phyloP scores from a whole-genome alignment of 2,329 filamentous ascomycete genomes.

The Aureobasidium mangrovei region DNA sequence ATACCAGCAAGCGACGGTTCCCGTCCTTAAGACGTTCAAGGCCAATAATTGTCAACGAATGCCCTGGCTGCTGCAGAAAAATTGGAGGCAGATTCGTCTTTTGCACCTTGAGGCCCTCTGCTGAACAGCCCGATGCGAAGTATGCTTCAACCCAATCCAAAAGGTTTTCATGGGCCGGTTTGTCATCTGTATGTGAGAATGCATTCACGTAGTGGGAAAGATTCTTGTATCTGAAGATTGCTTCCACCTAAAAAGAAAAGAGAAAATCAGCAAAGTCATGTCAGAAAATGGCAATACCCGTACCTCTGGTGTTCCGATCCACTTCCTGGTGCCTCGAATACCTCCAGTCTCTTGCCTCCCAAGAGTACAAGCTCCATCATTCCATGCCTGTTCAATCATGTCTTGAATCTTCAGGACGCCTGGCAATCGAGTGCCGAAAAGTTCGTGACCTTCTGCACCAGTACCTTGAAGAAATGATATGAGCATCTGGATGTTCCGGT shows the following conservation, averaged over 20 bases:
- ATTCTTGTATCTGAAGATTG: neutral
- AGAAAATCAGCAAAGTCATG: neutral
- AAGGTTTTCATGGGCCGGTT: slow-evolving; percentile 47
- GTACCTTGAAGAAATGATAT: slow-evolving; percentile 62
- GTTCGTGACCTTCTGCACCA: slow-evolving; percentile 46
- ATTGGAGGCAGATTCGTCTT: slow-evolving; percentile 67
- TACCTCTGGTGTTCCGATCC: slow-evolving; percentile 82
- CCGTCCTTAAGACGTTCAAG: slow-evolving; percentile 61
- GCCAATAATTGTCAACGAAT: slow-evolving; percentile 84
- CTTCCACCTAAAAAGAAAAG: neutral
- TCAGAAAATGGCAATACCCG: no score
- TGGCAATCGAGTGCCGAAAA: slow-evolving; percentile 55
- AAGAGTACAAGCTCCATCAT: slow-evolving; percentile 65
- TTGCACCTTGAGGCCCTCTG: slow-evolving; percentile 49
- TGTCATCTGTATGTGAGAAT: slow-evolving; percentile 21
- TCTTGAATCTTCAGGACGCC: slow-evolving; percentile 75
- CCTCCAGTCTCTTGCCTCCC: slow-evolving; percentile 75
- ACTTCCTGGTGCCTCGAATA: slow-evolving; percentile 76
- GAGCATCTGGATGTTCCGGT: slow-evolving; percentile 90
- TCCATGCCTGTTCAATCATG: slow-evolving; percentile 80
- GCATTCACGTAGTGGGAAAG: neutral
- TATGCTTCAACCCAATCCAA: slow-evolving; percentile 61
- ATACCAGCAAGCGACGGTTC: slow-evolving; percentile 64
- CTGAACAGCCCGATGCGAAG: slow-evolving; percentile 45
- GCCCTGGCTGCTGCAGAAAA: slow-evolving; percentile 82